Evolutionary conservation across 2,329 filamentous ascomycete species (phyloP), one percentile per base, ranked within the genome.

Genomic region (Epichloe coenophiala): DNA sequence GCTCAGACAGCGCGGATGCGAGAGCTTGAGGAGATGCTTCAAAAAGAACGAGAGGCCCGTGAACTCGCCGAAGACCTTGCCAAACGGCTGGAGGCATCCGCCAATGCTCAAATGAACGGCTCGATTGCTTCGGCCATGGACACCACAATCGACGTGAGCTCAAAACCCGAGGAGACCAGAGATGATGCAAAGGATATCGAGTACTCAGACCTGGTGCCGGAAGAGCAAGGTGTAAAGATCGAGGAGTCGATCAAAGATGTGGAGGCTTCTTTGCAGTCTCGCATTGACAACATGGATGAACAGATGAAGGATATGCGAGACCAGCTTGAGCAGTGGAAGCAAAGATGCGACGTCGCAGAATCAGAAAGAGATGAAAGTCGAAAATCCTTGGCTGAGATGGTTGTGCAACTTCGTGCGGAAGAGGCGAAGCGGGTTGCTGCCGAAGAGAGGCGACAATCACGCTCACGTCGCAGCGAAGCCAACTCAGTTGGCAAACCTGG

Each of bases 21-120:
- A 58, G 85, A 90, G 59, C 71, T 97, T 12, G 91, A 97, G 54
- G 60, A 58, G 9, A 64, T 87, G 68, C 72, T 97, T 42, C 80
- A 76, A 47, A 82, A 84, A 61, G 93, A 98, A 66, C 80, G 88
- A 27, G 77, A 81, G 56, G 90, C 90, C 31, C 80, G 93, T 51
- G 84, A 94, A 60, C 76, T 81, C 48, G 91, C 91, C 0, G 93
- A 98, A 65, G 86, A 93, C 53, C 74, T 86, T 49, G 86, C 88
- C 13, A 83, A 82, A 57, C 77, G 78, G 48, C 69, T 95, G 55
- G 77, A 81, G 56, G 78, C 83, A 54, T 72, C 76, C 8, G 68
- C 70, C 12, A 64, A 52, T 41, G 56, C 51, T 11, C 61, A 64
- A 27, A 57, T 62, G 54, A 67, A 66, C 27, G 65, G 61, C 9